Evolutionary conservation across 2,329 filamentous ascomycete species (phyloP), one percentile per base, ranked within the genome.

Genomic region (Aspergillus flavus): DNA sequence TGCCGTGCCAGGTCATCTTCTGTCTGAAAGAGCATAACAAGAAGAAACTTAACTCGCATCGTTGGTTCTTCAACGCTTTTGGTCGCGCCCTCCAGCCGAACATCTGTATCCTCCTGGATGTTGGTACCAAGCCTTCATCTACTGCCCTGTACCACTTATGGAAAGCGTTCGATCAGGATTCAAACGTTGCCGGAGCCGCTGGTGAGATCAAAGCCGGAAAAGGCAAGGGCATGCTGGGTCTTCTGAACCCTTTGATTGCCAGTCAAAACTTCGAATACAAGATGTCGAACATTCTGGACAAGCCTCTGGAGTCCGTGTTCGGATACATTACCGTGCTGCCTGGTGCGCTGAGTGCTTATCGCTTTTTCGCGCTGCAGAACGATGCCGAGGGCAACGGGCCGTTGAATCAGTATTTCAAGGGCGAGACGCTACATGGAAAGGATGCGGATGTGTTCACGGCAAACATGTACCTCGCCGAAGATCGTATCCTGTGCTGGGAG

Each of bases 261-360:
- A 96, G 93, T 53, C 95, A 99, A 73, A 99, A 99, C 76, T 99
- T 99, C 70, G 95, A 99, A 82, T 99, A 99, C 84, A 99, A 99
- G 80, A 97, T 99, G 93, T 97, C 93, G 46, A 99, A 99, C 72
- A 99, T 99, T 72, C 84, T 99, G 30, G 95, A 99, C 77, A 99
- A 99, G 78, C 95, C 95, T 0, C 83, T 99, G 2, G 95, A 99
- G 77, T 97, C 93, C 0, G 94, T 97, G 0, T 99, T 99, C 76
- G 95, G 95, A 2, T 99, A 98, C 76, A 99, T 99, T 70, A 98
- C 94, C 6, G 95, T 99, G 70, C 82, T 99, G 68, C 96, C 95
- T 0, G 96, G 95, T 78, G 95, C 95, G 0, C 86, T 99, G 58
- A 96, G 92, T 75, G 95, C 95, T 1, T 99, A 99, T 76, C 88